Conservation (phyloP, 2,329 filamentous ascomycete genomes). For the Claviceps purpurea region DNA sequence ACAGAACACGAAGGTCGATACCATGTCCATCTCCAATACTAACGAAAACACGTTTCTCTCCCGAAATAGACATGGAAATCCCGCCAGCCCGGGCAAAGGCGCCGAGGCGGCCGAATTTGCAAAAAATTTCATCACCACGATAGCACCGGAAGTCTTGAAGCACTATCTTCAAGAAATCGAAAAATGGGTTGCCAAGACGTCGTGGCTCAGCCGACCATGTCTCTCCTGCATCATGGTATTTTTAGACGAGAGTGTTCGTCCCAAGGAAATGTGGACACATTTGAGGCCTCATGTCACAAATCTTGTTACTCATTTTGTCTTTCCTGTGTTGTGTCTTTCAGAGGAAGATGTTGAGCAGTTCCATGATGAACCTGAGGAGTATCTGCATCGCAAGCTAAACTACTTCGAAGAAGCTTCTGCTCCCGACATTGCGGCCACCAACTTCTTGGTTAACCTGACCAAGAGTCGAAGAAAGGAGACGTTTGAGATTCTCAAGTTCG, state of each 20-base stretch:
- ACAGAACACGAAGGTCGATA: not conserved
- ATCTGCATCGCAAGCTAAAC: conserved; percentile 92
- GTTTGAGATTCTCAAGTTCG: conserved; percentile 85
- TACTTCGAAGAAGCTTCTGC: conserved; percentile 95
- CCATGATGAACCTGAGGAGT: conserved; percentile 87
- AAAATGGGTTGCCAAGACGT: conserved; percentile 89
- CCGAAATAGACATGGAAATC: conserved; percentile 69
- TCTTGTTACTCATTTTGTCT: conserved; percentile 86
- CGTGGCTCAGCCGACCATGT: conserved; percentile 90
- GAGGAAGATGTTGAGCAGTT: conserved; percentile 91
- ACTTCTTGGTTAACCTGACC: conserved; percentile 88
- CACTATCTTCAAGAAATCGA: conserved; percentile 90
- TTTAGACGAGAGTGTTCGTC: conserved; percentile 92
- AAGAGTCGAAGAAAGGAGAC: conserved; percentile 93
- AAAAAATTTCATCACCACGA: conserved; percentile 79
- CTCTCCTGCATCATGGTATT: conserved; percentile 89
- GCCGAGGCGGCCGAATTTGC: conserved; percentile 71
- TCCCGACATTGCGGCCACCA: conserved; percentile 89
- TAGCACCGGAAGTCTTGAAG: conserved; percentile 92
- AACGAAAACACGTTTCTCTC: not conserved
- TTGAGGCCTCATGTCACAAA: conserved; percentile 89
- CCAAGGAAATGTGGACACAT: conserved; percentile 92
- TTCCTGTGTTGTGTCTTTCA: conserved; percentile 85
- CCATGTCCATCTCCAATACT: not conserved
- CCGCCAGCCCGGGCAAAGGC: conserved; percentile 56